A percentile compares a stretch with the other conserved stretches of the same genome.
Conservation (phyloP, 225 moss, liverwort and hornwort genomes). For the Neckera pumila region DNA sequence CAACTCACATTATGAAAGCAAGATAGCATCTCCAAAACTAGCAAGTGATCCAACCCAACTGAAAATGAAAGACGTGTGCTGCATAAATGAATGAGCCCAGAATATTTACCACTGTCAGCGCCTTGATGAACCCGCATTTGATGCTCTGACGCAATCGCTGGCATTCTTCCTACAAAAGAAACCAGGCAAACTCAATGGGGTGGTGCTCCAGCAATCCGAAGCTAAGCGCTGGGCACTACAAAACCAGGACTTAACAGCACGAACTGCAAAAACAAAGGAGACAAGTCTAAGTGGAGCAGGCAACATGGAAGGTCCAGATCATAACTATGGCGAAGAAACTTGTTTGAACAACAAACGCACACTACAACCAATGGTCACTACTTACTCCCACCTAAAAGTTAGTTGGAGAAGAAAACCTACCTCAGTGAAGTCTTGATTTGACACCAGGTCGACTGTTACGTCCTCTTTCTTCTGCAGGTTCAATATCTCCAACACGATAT, state of each 20-base stretch:
- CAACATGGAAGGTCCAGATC: background rate
- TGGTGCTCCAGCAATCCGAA: background rate
- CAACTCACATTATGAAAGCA: background rate
- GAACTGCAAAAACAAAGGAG: background rate
- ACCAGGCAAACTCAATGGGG: background rate
- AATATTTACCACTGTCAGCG: conserved; percentile 56
- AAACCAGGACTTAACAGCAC: background rate
- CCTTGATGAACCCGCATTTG: conserved; percentile 88
- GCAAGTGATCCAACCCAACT: background rate
- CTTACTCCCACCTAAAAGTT: background rate
- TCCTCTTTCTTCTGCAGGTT: background rate
- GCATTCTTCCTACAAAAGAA: conserved; percentile 73
- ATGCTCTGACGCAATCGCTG: conserved; percentile 94
- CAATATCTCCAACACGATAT: background rate
- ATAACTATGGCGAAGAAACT: background rate
- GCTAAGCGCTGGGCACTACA: background rate
- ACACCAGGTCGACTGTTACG: background rate
- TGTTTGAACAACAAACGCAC: background rate
- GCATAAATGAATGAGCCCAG: background rate
- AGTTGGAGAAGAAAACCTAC: background rate
- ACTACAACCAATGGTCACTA: background rate
- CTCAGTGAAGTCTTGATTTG: background rate
- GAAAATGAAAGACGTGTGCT: background rate
- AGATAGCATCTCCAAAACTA: background rate
- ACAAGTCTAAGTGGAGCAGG: background rate